Conservation (phyloP, 1,139 yeast species). For the Taphrina deformans region DNA sequence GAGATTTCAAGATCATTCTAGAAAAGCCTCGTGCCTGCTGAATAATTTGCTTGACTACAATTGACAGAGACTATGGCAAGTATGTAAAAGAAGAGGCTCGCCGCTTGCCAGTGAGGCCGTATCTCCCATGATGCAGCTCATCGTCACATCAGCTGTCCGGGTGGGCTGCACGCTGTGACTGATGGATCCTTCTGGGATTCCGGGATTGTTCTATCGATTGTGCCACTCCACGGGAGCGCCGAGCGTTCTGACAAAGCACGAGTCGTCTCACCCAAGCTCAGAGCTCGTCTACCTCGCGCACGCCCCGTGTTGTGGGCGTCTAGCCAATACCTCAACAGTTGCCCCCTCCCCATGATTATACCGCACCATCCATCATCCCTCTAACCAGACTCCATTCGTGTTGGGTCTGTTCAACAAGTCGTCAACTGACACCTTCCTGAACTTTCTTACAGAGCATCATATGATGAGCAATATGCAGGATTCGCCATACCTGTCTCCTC, state of each 20-base stretch:
- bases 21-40: no score
- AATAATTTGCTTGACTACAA: no score
- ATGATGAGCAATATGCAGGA: not conserved
- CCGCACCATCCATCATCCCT: not conserved
- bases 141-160: no score
- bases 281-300: not conserved
- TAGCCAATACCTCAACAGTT: not conserved
- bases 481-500: conserved; percentile 15
- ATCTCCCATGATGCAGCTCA: no score
- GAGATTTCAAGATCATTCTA: no score
- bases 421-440: not conserved
- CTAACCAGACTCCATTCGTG: not conserved
- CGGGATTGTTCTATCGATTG: not conserved
- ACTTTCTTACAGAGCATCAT: not conserved
- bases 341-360: not conserved
- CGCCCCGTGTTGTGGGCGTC: not conserved
- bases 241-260: not conserved
- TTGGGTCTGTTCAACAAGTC: no score
- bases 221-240: not conserved
- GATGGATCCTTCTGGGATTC: not conserved
- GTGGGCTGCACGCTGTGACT: no score
- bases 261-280: not conserved
- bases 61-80: no score
- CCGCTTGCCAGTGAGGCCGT: no score
- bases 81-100: no score